These are phyloP conservation scores for Colletotrichum echinochloae DNA, from an alignment of 2,329 filamentous ascomycete genomes.

Conservation along the genomic window DNA sequence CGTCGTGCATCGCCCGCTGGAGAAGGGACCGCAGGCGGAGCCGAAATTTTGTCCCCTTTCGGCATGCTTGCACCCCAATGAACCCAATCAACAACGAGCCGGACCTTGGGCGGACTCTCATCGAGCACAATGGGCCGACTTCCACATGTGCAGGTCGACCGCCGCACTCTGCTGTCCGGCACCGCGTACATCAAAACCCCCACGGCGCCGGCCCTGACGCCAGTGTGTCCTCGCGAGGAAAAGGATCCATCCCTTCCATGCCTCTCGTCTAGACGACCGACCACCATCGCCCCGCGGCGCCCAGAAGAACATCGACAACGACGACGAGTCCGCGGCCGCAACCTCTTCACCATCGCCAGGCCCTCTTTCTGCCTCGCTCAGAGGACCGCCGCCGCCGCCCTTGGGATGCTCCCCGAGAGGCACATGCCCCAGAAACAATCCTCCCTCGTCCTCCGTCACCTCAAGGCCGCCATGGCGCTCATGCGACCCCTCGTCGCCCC, in stretches of 20 bases:
- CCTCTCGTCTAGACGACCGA: slow-evolving; percentile 10
- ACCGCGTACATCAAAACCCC: slow-evolving; percentile 22
- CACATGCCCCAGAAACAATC: slow-evolving; percentile 20
- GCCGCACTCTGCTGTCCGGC: slow-evolving; percentile 13
- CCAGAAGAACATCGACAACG: neutral
- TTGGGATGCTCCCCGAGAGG: slow-evolving; percentile 22
- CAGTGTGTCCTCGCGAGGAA: slow-evolving; percentile 27
- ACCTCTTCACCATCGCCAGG: slow-evolving; percentile 1
- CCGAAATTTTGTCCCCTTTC: neutral
- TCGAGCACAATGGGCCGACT: slow-evolving; percentile 29
- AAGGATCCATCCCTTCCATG: slow-evolving; percentile 32
- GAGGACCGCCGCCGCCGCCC: neutral
- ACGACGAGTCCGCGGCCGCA: neutral
- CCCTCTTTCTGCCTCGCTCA: slow-evolving; percentile 10
- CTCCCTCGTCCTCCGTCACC: slow-evolving; percentile 7
- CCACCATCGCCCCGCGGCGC: neutral
- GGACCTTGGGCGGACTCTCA: slow-evolving; percentile 25
- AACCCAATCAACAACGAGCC: slow-evolving; percentile 33
- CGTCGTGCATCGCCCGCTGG: slow-evolving; percentile 20
- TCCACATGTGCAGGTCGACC: slow-evolving; percentile 30
- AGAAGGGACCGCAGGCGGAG: neutral
- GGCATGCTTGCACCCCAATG: slow-evolving; percentile 37
- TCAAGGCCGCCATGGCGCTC: slow-evolving; percentile 31
- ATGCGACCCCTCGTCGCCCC: slow-evolving; percentile 28
- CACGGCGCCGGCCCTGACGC: slow-evolving; percentile 17